Evolutionary conservation across 495 filamentous ascomycete genomes (phyloP).

Genomic region (Daldinia grandis): DNA sequence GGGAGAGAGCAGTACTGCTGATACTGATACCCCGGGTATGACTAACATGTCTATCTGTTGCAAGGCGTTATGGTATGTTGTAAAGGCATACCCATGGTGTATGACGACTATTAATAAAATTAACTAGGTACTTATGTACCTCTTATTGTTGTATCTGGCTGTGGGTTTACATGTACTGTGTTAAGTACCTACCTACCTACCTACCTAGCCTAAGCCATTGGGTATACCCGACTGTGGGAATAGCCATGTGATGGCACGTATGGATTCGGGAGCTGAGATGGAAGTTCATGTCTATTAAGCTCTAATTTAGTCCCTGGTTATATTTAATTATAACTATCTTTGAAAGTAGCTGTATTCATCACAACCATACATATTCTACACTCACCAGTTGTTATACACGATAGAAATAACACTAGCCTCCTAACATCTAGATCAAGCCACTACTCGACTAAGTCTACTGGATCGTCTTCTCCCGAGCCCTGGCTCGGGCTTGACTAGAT

Average conservation of each 20-base stretch:
- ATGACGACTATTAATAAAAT: background rate
- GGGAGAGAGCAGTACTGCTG: background rate
- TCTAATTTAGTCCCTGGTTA: no score
- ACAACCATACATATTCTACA: background rate
- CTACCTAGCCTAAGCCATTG: no score
- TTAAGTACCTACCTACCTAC: no score
- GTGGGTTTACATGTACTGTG: background rate
- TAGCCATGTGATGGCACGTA: background rate
- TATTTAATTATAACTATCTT: no score
- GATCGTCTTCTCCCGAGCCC: constrained; percentile 48
- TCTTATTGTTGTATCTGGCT: background rate
- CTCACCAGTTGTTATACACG: background rate
- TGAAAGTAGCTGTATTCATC: no score
- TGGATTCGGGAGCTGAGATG: background rate
- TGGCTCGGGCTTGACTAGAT: constrained; percentile 5
- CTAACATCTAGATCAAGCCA: background rate
- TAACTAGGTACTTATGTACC: no score
- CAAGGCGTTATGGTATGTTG: background rate
- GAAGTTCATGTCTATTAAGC: background rate
- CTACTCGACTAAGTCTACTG: constrained; percentile 41
- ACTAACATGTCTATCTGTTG: background rate
- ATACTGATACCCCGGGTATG: background rate
- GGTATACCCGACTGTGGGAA: background rate
- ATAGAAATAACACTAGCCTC: background rate
- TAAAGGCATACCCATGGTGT: background rate